phyloP scores from a whole-genome alignment of 805 yeast species.

The Spathaspora arborariae region DNA sequence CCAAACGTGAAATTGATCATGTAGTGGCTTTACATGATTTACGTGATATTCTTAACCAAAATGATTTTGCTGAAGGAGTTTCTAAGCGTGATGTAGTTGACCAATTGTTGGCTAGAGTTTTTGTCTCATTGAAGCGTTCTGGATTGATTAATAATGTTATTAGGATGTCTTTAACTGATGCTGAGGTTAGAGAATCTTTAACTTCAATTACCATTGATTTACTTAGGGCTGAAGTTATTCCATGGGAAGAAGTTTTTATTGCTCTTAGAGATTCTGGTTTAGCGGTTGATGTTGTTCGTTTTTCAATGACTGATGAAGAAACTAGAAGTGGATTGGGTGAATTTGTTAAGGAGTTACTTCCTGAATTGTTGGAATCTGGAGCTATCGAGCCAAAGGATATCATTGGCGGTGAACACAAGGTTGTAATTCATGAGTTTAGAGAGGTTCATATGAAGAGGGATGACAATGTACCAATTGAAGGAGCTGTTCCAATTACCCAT shows the following conservation, averaged over 20 bases:
- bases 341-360: constrained; percentile 21
- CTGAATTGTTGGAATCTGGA: constrained; percentile 15
- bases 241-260: constrained; percentile 26
- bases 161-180: constrained; percentile 25
- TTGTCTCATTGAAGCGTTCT: constrained; percentile 23
- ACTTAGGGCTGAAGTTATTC: constrained; percentile 26
- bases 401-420: constrained; percentile 4
- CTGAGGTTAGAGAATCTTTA: constrained; percentile 21
- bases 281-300: constrained; percentile 23
- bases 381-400: constrained; percentile 7
- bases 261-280: constrained; percentile 29
- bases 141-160: constrained; percentile 26
- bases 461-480: background rate
- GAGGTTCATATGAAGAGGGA: constrained; percentile 1
- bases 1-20: background rate
- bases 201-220: constrained; percentile 21
- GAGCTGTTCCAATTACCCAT: constrained; percentile 2
- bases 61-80: background rate
- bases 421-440: background rate
- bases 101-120: constrained; percentile 18
- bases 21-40: background rate
- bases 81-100: constrained; percentile 14
- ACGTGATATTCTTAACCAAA: background rate
- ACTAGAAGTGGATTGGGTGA: constrained; percentile 24
- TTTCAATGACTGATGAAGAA: constrained; percentile 24